These are phyloP conservation scores for Eutrema yunnanense DNA, from an alignment of 345 rosid genomes.

Conservation along the genomic window DNA sequence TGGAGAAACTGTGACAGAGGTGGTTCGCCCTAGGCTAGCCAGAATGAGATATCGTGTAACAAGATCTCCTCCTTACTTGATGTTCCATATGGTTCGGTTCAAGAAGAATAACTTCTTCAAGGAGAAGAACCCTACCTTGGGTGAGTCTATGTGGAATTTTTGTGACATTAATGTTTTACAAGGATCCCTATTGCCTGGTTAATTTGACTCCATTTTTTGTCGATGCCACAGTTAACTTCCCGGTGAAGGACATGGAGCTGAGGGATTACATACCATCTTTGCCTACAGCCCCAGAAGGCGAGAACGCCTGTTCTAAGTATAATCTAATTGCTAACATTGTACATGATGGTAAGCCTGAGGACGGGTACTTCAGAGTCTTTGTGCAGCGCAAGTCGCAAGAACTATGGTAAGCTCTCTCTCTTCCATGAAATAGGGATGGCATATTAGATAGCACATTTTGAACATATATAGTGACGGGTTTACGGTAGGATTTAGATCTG, in stretches of 20 bases:
- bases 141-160: constrained; percentile 30
- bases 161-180: not conserved
- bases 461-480: not conserved
- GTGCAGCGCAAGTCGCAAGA: constrained; percentile 98
- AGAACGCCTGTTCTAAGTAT: constrained; percentile 63
- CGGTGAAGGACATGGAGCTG: constrained; percentile 66
- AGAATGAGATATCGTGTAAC: constrained; percentile 83
- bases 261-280: constrained; percentile 92
- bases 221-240: constrained; percentile 73
- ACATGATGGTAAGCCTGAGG: constrained; percentile 96
- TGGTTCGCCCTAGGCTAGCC: constrained; percentile 77
- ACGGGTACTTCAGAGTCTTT: constrained; percentile 85
- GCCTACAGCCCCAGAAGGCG: constrained; percentile 55
- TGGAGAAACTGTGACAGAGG: constrained; percentile 84
- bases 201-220: not conserved
- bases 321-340: constrained; percentile 93
- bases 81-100: constrained; percentile 93
- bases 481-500: not conserved
- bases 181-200: not conserved
- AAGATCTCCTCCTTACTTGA: constrained; percentile 69
- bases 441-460: not conserved
- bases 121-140: constrained; percentile 94
- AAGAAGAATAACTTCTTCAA: constrained; percentile 88
- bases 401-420: constrained; percentile 47
- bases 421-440: not conserved